Conservation (phyloP, 495 filamentous ascomycete genomes). For the Xylaria palmicola region DNA sequence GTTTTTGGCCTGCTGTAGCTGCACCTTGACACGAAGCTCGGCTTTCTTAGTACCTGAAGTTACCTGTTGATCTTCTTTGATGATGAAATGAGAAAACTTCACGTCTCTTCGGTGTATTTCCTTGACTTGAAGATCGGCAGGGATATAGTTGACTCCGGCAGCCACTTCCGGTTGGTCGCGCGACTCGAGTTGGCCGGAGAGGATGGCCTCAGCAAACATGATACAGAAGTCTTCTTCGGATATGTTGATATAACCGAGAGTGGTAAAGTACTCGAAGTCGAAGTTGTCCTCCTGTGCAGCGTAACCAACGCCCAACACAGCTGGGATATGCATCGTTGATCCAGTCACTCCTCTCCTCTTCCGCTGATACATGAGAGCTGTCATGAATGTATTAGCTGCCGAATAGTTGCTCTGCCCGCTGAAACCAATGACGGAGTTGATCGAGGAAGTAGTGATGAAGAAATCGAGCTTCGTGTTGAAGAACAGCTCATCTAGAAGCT, state of each 20-base stretch:
- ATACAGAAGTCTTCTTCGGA: background rate
- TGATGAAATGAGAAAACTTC: background rate
- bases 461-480: conserved; percentile 45
- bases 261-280: background rate
- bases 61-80: background rate
- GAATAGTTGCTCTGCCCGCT: conserved; percentile 49
- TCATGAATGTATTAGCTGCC: conserved; percentile 51
- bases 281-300: background rate
- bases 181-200: conserved; percentile 16
- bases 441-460: conserved; percentile 54
- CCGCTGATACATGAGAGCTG: conserved; percentile 26
- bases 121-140: background rate
- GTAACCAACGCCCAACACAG: background rate
- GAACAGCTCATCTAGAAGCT: conserved; percentile 37
- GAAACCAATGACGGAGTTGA: conserved; percentile 45
- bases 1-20: background rate
- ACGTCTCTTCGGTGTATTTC: background rate
- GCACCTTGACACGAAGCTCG: background rate
- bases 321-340: background rate
- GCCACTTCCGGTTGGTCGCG: background rate
- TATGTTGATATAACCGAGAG: background rate
- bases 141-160: background rate
- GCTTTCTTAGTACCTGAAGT: background rate
- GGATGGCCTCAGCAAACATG: conserved; percentile 20
- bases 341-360: conserved; percentile 25